phyloP scores from a whole-genome alignment of 768 basidiomycete species.

The Pleurotus salmoneostramineus region DNA sequence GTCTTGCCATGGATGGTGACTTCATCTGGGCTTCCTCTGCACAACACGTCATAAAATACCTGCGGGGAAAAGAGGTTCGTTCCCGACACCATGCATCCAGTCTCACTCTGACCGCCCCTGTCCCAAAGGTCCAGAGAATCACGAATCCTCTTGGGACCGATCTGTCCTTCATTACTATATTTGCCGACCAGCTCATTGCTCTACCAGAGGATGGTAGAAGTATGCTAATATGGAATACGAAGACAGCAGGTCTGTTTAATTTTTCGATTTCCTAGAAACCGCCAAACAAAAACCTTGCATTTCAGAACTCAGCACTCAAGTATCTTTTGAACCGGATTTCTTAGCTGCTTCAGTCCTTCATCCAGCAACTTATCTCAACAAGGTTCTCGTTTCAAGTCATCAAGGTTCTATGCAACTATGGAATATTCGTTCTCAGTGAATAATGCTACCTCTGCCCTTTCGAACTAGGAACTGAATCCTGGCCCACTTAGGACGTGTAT shows the following conservation, averaged over 20 bases:
- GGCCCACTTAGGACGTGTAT: slow-evolving; percentile 64
- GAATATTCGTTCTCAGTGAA: slow-evolving; percentile 85
- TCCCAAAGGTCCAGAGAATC: slow-evolving; percentile 47
- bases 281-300: slow-evolving; percentile 2
- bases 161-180: slow-evolving; percentile 67
- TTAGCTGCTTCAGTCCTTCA: slow-evolving; percentile 85
- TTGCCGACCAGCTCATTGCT: slow-evolving; percentile 78
- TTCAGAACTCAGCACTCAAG: slow-evolving; percentile 57
- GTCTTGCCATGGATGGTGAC: slow-evolving; percentile 80
- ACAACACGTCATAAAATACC: slow-evolving; percentile 65
- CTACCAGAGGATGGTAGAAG: slow-evolving; percentile 75
- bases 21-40: slow-evolving; percentile 82
- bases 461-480: neutral
- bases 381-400: slow-evolving; percentile 79
- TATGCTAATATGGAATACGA: slow-evolving; percentile 76
- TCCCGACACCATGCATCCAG: neutral
- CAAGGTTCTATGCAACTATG: slow-evolving; percentile 88
- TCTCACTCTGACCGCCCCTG: slow-evolving; percentile 8
- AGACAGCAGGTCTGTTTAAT: slow-evolving; percentile 45
- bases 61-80: slow-evolving; percentile 82
- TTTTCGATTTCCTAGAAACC: neutral
- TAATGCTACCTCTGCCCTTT: slow-evolving; percentile 6
- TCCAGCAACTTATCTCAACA: slow-evolving; percentile 96
- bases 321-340: slow-evolving; percentile 82
- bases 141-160: slow-evolving; percentile 60